These are phyloP conservation scores for Tolypocladium endophyticum DNA, from an alignment of 2,329 filamentous ascomycete species.

Conservation along the genomic window DNA sequence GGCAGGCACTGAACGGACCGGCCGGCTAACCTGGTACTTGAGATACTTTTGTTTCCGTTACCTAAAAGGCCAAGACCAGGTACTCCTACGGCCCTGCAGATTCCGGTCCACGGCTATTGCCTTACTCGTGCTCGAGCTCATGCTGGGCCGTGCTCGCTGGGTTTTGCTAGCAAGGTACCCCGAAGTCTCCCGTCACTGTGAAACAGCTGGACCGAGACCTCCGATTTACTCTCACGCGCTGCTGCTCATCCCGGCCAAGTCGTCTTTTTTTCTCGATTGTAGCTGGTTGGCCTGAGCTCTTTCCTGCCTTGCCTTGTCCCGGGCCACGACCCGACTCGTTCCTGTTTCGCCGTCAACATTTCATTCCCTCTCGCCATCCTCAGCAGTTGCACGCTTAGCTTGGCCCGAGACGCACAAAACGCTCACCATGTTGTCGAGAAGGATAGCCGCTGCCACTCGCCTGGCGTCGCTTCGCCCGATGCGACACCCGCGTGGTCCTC, in stretches of 20 bases:
- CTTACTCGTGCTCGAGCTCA: not conserved
- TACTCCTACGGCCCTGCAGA: not conserved
- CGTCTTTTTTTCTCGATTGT: not conserved
- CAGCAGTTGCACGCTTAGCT: not conserved
- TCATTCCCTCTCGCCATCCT: not conserved
- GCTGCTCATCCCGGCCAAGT: too few species aligned
- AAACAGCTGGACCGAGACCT: not conserved
- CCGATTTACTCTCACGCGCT: too few species aligned
- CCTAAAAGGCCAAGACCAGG: not conserved
- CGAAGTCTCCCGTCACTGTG: not conserved
- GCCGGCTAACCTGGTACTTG: too few species aligned
- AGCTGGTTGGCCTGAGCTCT: not conserved
- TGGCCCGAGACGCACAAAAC: not conserved
- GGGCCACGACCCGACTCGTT: not conserved
- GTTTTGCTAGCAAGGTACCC: not conserved
- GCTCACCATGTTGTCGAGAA: conserved; percentile 31
- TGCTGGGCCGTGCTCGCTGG: not conserved
- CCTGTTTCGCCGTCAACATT: not conserved
- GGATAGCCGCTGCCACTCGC: conserved; percentile 30
- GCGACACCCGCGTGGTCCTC: conserved; percentile 13
- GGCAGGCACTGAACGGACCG: too few species aligned
- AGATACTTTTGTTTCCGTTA: not conserved
- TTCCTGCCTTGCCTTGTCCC: not conserved
- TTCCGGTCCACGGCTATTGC: not conserved
- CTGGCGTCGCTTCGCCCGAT: conserved; percentile 31